These are phyloP conservation scores for Fusarium sterilihyphosum DNA, from an alignment of 2,329 filamentous ascomycete genomes.

Conservation along the genomic window DNA sequence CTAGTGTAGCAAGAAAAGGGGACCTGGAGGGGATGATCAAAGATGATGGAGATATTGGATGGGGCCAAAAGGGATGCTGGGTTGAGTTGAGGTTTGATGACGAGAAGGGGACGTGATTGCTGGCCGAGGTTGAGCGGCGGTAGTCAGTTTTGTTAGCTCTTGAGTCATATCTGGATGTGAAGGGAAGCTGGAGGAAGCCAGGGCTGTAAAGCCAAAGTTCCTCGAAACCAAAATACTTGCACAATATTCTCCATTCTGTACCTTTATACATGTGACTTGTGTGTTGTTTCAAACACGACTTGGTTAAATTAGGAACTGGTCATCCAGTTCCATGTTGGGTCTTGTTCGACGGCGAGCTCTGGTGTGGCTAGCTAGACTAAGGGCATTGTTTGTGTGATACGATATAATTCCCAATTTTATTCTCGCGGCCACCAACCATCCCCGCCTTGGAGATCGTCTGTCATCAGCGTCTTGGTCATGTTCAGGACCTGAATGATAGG, in stretches of 20 bases:
- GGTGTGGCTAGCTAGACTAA: background rate
- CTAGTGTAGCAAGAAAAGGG: constrained; percentile 35
- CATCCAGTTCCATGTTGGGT: background rate
- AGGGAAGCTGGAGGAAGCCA: constrained; percentile 27
- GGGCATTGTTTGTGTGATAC: background rate
- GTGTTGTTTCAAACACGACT: background rate
- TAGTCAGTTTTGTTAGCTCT: constrained; percentile 26
- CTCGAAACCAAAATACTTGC: constrained; percentile 36
- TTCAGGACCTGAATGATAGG: background rate
- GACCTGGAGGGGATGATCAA: constrained; percentile 18
- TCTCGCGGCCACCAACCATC: background rate
- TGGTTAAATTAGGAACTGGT: background rate
- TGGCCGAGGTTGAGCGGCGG: constrained; percentile 37
- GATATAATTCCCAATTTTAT: background rate
- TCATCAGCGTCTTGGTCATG: background rate
- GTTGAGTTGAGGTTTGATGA: constrained; percentile 10
- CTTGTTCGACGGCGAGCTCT: background rate
- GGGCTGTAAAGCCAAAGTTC: constrained; percentile 35
- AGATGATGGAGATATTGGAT: constrained; percentile 28
- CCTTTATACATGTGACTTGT: background rate
- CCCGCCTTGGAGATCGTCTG: background rate
- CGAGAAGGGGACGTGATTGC: constrained; percentile 24
- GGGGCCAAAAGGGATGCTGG: constrained; percentile 19
- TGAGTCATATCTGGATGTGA: constrained; percentile 12
- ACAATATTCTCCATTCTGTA: background rate